These are phyloP conservation scores for Alliaria petiolata DNA, from an alignment of 345 rosid species.

Conservation along the genomic window DNA sequence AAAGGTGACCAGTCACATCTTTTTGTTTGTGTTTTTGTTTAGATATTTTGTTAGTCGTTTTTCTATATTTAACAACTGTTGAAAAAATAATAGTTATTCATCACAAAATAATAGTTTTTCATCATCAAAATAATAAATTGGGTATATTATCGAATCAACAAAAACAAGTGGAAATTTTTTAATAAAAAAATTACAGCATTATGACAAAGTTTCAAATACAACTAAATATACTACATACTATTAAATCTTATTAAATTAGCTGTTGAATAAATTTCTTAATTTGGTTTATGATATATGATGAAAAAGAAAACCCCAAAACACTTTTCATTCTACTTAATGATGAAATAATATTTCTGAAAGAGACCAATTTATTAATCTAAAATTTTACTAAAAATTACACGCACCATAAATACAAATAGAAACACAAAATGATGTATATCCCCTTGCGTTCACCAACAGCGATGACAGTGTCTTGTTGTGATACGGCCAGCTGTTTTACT, in stretches of 20 bases:
- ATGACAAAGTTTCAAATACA: background rate
- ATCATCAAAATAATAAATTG: background rate
- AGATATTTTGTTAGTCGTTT: background rate
- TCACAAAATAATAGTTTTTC: background rate
- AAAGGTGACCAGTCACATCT: background rate
- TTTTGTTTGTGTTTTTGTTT: background rate
- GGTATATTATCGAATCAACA: background rate
- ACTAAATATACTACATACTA: background rate
- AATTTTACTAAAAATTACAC: background rate
- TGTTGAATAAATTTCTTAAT: background rate
- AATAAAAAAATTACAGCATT: background rate
- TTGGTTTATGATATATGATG: background rate
- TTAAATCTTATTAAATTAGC: background rate
- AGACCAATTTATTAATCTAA: background rate
- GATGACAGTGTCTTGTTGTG: slow-evolving; percentile 30
- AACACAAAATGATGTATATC: slow-evolving; percentile 12
- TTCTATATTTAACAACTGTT: background rate
- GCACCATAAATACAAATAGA: background rate
- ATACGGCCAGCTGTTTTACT: slow-evolving; percentile 30
- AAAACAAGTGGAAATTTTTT: background rate
- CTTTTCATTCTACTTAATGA: background rate
- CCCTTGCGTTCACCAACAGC: slow-evolving; percentile 23
- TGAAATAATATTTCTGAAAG: background rate
- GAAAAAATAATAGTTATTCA: background rate
- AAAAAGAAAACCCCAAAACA: background rate